Percentiles rank a stretch among this genome's conserved stretches.
Evolutionary conservation across 139 green algal genomes (phyloP).

Genomic region (Volvox reticuliferus): DNA sequence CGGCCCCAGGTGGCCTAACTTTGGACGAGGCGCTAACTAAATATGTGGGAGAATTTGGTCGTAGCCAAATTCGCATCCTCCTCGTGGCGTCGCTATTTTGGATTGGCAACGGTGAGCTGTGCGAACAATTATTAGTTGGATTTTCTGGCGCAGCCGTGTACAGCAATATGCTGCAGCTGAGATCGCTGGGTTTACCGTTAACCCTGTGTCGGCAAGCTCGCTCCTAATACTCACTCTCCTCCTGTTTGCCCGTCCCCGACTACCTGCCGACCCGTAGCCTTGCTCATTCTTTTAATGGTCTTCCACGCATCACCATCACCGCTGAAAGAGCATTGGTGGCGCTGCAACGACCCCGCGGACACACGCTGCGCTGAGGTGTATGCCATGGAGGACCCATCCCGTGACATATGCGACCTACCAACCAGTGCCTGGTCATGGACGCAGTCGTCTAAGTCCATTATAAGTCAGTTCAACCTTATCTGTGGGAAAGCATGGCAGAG

Average conservation of each 20-base stretch:
- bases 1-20: conserved; percentile 40
- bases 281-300: conserved; percentile 61
- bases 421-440: conserved; percentile 30
- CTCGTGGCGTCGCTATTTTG: conserved; percentile 36
- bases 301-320: conserved; percentile 42
- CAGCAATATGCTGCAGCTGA: too few relatives aligned
- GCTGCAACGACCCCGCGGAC: conserved; percentile 23
- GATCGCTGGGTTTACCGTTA: too few relatives aligned
- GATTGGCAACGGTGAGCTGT: conserved; percentile 46
- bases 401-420: conserved; percentile 12
- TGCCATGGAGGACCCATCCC: background rate
- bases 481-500: conserved; percentile 65
- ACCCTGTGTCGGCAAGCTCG: too few relatives aligned
- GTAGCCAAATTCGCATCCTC: conserved; percentile 35
- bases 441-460: conserved; percentile 19
- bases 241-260: too few relatives aligned
- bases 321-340: conserved; percentile 43
- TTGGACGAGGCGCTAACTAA: conserved; percentile 57
- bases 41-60: conserved; percentile 61
- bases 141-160: background rate
- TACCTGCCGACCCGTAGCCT: background rate
- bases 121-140: background rate
- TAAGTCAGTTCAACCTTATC: conserved; percentile 72
- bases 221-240: too few relatives aligned
- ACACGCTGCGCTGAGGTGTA: conserved; percentile 13